phyloP scores from a whole-genome alignment of 805 yeast genomes.

The Suhomyces faveliae region DNA sequence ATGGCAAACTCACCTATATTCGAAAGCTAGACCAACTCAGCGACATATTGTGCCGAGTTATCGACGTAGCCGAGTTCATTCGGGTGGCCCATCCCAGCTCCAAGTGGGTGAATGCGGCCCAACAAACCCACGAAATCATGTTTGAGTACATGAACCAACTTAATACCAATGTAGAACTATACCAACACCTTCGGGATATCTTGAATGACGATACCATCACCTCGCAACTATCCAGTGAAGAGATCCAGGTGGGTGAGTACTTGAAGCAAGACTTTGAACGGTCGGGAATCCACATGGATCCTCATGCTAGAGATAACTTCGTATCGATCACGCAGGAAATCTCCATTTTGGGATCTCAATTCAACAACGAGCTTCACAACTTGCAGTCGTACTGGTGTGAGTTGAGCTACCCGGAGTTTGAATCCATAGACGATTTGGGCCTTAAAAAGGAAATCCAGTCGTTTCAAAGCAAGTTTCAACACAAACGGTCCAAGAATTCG shows the following conservation, averaged over 20 bases:
- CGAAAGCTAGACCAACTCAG: conserved; percentile 76
- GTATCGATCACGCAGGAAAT: conserved; percentile 78
- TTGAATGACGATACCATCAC: conserved; percentile 39
- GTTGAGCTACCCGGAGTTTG: conserved; percentile 30
- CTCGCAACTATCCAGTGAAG: conserved; percentile 60
- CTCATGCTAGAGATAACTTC: conserved; percentile 62
- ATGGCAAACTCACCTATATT: conserved; percentile 49
- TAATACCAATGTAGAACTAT: conserved; percentile 78
- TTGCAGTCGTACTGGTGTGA: conserved; percentile 38
- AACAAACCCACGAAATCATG: conserved; percentile 81
- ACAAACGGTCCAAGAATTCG: conserved; percentile 4
- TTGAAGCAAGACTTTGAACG: conserved; percentile 82
- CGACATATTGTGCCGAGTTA: conserved; percentile 86
- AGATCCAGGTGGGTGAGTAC: conserved; percentile 75
- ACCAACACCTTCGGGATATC: conserved; percentile 55
- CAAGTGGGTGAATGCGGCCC: conserved; percentile 75
- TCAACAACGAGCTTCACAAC: conserved; percentile 49
- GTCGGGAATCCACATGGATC: conserved; percentile 83
- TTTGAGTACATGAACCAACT: conserved; percentile 91
- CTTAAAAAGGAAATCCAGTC: conserved; percentile 26
- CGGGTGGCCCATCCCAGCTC: conserved; percentile 82
- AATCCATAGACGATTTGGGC: conserved; percentile 18
- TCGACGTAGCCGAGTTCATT: conserved; percentile 90
- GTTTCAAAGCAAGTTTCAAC: conserved; percentile 26
- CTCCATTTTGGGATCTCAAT: conserved; percentile 77